These are phyloP conservation scores for Teratosphaeria pseudoeucalypti DNA, from an alignment of 2,329 filamentous ascomycete species.

Conservation along the genomic window DNA sequence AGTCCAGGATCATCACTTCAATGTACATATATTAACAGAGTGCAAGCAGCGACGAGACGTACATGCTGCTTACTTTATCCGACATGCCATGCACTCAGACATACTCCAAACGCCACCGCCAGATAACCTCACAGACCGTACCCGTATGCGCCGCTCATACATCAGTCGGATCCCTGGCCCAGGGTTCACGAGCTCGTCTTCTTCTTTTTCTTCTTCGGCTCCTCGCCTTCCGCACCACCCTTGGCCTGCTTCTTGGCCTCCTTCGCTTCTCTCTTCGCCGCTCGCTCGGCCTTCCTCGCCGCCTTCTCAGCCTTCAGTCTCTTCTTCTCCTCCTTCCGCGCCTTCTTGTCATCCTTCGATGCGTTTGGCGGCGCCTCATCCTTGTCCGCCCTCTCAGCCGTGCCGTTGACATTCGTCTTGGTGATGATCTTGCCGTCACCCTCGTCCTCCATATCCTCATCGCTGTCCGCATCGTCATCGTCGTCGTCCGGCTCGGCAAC, in stretches of 20 bases:
- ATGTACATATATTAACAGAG: neutral
- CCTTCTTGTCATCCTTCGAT: slow-evolving; percentile 17
- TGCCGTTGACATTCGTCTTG: slow-evolving; percentile 14
- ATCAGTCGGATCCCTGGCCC: neutral
- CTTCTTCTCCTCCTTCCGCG: slow-evolving; percentile 18
- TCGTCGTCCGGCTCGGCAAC: slow-evolving; percentile 14
- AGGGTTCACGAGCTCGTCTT: neutral
- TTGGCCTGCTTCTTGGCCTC: slow-evolving; percentile 34
- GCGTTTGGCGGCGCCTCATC: slow-evolving; percentile 7
- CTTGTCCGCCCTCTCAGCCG: slow-evolving; percentile 6
- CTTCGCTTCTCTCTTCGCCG: slow-evolving; percentile 28
- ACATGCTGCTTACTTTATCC: no score
- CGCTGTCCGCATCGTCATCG: slow-evolving; percentile 27
- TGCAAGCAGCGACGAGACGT: neutral
- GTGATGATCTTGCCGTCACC: slow-evolving; percentile 21
- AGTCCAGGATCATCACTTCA: neutral
- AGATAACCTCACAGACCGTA: neutral
- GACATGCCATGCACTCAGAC: neutral
- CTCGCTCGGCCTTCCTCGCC: slow-evolving; percentile 17
- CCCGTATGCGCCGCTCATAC: neutral
- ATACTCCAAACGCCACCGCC: neutral
- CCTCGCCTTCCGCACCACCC: slow-evolving; percentile 34
- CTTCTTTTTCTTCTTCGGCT: slow-evolving; percentile 17
- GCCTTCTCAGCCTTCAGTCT: slow-evolving; percentile 16
- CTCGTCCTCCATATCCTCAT: slow-evolving; percentile 31